These are phyloP conservation scores for Borealophlyctis nickersoniae DNA, from an alignment of 192 early-diverging fungal species.

Conservation along the genomic window DNA sequence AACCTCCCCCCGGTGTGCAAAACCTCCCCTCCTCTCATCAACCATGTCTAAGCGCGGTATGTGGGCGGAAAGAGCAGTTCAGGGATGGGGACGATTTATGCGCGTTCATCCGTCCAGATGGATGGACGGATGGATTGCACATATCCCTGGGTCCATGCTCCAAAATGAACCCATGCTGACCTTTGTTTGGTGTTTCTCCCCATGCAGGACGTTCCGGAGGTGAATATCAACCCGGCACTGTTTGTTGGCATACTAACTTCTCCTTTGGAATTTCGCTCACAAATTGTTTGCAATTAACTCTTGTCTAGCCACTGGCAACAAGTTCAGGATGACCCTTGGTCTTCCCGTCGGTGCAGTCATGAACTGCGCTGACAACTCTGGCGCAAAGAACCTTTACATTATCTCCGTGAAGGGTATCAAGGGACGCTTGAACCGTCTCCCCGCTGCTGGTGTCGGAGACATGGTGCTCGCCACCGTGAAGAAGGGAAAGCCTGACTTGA, in stretches of 20 bases:
- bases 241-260: no score
- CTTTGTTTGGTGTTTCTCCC: neutral
- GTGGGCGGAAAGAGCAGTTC: no score
- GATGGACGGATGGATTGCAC: conserved; percentile 20
- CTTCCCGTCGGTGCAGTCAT: conserved; percentile 93
- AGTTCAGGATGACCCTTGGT: conserved; percentile 99
- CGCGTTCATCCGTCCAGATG: neutral
- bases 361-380: conserved; percentile 99
- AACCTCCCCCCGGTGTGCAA: neutral
- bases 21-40: neutral
- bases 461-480: conserved; percentile 99
- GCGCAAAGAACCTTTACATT: conserved; percentile 99
- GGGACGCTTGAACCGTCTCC: conserved; percentile 95
- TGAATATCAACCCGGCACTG: no score
- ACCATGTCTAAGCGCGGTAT: neutral
- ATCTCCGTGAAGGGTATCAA: conserved; percentile 96
- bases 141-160: neutral
- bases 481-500: conserved; percentile 99
- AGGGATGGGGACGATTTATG: neutral
- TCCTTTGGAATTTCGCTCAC: neutral
- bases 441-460: conserved; percentile 97
- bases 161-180: conserved; percentile 1
- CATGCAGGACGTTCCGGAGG: conserved; percentile 29
- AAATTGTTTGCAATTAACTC: neutral
- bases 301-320: conserved; percentile 71